Evolutionary conservation across 805 yeast genomes (phyloP), one percentile per base, ranked within the genome.

Genomic region (Myxozyma melibiosi): DNA sequence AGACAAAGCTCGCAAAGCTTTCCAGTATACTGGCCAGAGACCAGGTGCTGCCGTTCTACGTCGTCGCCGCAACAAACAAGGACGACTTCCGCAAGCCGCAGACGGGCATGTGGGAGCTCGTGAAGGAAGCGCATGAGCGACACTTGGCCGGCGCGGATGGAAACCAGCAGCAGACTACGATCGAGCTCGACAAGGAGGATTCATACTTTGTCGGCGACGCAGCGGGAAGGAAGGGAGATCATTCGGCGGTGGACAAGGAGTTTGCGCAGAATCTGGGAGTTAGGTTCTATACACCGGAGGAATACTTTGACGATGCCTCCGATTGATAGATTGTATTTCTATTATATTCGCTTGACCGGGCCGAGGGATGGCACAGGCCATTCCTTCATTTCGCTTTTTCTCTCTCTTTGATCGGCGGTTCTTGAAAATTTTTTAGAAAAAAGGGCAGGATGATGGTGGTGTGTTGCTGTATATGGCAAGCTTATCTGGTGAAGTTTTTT

Each of bases 131-230:
- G 2, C 49, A 52, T 27, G 57, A 40, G 24, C 20, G 35, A 39
- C 47, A 53, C 25, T 38, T 53, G 37, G 20, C n/a, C n/a, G n/a
- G n/a, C n/a, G 41, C 35, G 34, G 38, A 13, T 2, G 9, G 25
- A 39, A 20, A 18, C 13, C 2, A 9, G 13, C 22, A 46, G 18
- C 9, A 14, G 13, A 11, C 33, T 30, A 24, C 62, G 0, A 66
- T 66, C 2, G 55, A 56, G 7, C 64, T 84, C 1, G 84, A 83
- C 64, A 48, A 68, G 47, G 72, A 68, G 0, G 62, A 71, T 8
- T 80, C 88, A 49, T 76, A 84, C 52, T 94, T 73, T 70, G 91
- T 90, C n/a, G 99, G 99, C 4, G 99, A 92, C 74, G 98, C 98
- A 0, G 98, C 97, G 5, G 99, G 98, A 0, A 76, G 98, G 51